A percentile compares a stretch with the other conserved stretches of the same genome.
Conservation (phyloP, 1,284 basidiomycete species). For the Leccinum pseudoinsigne region DNA sequence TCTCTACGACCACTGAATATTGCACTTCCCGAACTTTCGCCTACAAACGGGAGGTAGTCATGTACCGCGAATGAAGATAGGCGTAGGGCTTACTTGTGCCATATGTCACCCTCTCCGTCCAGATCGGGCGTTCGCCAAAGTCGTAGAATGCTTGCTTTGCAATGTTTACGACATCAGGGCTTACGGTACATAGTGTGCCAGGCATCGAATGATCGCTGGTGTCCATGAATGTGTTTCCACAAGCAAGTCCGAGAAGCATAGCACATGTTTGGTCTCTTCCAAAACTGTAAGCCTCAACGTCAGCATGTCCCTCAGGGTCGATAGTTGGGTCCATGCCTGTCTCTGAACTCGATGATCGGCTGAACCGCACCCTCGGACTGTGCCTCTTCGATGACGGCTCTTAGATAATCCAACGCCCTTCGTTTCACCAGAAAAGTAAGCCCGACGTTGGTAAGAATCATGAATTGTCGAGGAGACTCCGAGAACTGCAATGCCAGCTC, state of each 20-base stretch:
- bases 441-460: conserved; percentile 85
- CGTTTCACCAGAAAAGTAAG: conserved; percentile 83
- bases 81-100: conserved; percentile 53
- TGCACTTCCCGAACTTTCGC: conserved; percentile 70
- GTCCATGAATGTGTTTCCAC: conserved; percentile 75
- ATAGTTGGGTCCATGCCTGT: conserved; percentile 48
- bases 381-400: conserved; percentile 71
- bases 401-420: conserved; percentile 81
- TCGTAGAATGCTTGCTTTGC: conserved; percentile 85
- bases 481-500: conserved; percentile 83
- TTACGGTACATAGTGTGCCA: conserved; percentile 51
- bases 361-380: conserved; percentile 67
- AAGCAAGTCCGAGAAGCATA: conserved; percentile 83
- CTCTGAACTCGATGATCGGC: conserved; percentile 70
- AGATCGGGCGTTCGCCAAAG: conserved; percentile 78
- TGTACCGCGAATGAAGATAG: conserved; percentile 8
- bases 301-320: conserved; percentile 8
- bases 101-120: conserved; percentile 72
- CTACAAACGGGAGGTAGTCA: conserved; percentile 32
- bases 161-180: conserved; percentile 60
- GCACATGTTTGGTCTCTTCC: conserved; percentile 89
- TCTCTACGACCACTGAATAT: conserved; percentile 89
- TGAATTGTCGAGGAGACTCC: conserved; percentile 73
- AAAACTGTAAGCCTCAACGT: conserved; percentile 50
- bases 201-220: conserved; percentile 46